A percentile compares a stretch with the other conserved stretches of the same genome.
Conservation (phyloP, 352 stramenopile genomes). For the Phytophthora macrochlamydospora region DNA sequence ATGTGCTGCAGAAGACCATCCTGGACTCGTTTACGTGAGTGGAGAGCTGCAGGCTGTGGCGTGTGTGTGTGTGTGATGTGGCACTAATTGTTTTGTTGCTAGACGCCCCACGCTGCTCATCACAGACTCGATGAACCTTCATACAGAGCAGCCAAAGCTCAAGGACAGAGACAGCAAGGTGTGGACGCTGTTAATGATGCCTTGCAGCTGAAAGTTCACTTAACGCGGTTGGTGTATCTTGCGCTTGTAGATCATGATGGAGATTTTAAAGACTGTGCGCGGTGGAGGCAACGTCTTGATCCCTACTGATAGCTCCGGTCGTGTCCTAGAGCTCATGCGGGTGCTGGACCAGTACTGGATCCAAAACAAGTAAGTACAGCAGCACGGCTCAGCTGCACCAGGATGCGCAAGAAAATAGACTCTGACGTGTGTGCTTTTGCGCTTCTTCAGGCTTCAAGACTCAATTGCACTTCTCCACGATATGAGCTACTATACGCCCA, state of each 20-base stretch:
- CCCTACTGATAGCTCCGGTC: slow-evolving; percentile 93
- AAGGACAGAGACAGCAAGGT: slow-evolving; percentile 87
- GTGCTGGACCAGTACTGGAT: slow-evolving; percentile 96
- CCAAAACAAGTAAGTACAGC: slow-evolving; percentile 84
- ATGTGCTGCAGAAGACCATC: slow-evolving; percentile 94
- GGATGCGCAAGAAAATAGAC: too few species aligned
- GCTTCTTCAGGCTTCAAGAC: slow-evolving; percentile 61
- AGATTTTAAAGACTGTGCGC: slow-evolving; percentile 92
- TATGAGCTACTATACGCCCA: slow-evolving; percentile 91
- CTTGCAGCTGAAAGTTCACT: slow-evolving; percentile 24
- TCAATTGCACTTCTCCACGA: slow-evolving; percentile 88
- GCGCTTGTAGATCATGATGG: slow-evolving; percentile 86
- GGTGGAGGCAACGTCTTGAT: slow-evolving; percentile 95
- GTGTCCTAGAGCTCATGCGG: slow-evolving; percentile 96
- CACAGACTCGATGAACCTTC: slow-evolving; percentile 89
- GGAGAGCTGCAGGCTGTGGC: background rate
- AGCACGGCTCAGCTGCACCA: slow-evolving; percentile 4
- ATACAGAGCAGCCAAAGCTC: slow-evolving; percentile 86
- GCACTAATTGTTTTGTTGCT: slow-evolving; percentile 10
- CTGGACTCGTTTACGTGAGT: slow-evolving; percentile 92
- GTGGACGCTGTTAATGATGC: background rate
- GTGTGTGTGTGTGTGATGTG: slow-evolving; percentile 4
- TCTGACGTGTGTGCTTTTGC: slow-evolving; percentile 2
- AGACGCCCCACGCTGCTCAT: slow-evolving; percentile 87
- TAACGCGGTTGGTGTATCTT: slow-evolving; percentile 24